Base-by-base conservation (phyloP, 495 filamentous ascomycete genomes). In the Zalerion maritima region DNA sequence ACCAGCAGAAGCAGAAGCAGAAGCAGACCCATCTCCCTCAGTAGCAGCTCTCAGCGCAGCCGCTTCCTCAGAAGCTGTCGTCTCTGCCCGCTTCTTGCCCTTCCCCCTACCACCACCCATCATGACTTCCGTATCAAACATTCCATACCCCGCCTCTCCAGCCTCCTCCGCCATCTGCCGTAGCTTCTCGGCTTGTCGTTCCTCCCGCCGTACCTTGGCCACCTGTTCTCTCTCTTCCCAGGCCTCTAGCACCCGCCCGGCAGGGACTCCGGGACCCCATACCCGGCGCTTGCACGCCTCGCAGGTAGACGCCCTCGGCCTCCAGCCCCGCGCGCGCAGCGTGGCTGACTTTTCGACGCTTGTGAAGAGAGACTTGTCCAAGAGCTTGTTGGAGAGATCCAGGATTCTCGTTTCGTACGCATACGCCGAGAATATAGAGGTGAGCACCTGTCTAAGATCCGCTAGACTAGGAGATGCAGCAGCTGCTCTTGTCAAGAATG, bases 381-480 rank as follows among this genome's bases (percentile, higher is more conserved):
- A 60, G 36, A 97, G 70, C 11, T 72, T 68, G 50, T 85, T 87
- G 7, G 91, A 81, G 9, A 97, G 71, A 2, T 69, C 62, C 12
- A 96, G 64, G 8, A 97, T 77, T 3, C 78, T 81, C 42, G 81
- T 76, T 49, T 96, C 91, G 47, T 94, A 94, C 0, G 83, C 73
- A 44, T 97, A 96, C 0, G 91, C 86, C 2, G 87, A 75, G 52
- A 97, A 97, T 25, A 97, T 84, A 5, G 81, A 82, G 2, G 72
- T 61, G 2, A 97, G 67, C 1, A 94, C 85, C 23, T 71, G 65
- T 14, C 91, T 77, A 8, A 97, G 62, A 44, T 96, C 85, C 3
- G 80, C 75, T 1, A 96, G 69, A 15, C 78, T 87, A 0, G 89
- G 83, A 2, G 87, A 92, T 15, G 78, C 73, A 14, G 62, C 57